These are phyloP conservation scores for Gracilaria domingensis DNA, from an alignment of 23 red algal species.

Conservation along the genomic window DNA sequence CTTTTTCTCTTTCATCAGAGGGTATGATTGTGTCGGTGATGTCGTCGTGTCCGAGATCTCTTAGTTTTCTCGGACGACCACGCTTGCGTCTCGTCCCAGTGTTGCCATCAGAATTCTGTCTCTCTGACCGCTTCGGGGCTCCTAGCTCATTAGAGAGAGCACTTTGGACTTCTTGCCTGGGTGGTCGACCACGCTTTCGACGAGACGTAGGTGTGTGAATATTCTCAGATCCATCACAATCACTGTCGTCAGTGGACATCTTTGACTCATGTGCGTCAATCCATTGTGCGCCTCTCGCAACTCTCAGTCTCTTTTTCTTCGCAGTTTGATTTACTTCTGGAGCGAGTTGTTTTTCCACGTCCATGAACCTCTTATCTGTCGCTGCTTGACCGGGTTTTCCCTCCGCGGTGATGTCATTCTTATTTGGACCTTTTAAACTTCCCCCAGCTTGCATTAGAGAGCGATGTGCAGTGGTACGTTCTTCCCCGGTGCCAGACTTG, in stretches of 20 bases:
- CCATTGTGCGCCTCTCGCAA: not conserved
- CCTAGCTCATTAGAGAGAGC: not conserved
- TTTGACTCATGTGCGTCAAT: not conserved
- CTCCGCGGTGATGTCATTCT: not conserved
- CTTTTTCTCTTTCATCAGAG: not conserved
- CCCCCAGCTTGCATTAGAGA: not conserved
- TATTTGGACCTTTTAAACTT: not conserved
- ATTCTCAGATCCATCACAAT: not conserved
- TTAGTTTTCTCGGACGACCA: not conserved
- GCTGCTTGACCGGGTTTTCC: not conserved
- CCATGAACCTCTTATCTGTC: not conserved
- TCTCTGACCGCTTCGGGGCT: not conserved
- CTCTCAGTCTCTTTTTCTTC: not conserved
- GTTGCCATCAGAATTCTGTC: not conserved
- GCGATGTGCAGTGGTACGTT: not conserved
- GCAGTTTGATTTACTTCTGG: not conserved
- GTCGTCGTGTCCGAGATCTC: not conserved
- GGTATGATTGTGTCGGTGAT: not conserved
- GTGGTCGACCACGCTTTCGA: constrained; percentile 13
- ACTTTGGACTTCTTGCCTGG: not conserved
- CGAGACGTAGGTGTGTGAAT: not conserved
- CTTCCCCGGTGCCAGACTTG: not conserved
- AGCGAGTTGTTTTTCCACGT: not conserved
- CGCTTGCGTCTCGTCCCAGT: not conserved
- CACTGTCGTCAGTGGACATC: not conserved